A percentile compares a stretch with the other conserved stretches of the same genome.
Conservation (phyloP, 768 basidiomycete species). For the Termitomyces titanicus region DNA sequence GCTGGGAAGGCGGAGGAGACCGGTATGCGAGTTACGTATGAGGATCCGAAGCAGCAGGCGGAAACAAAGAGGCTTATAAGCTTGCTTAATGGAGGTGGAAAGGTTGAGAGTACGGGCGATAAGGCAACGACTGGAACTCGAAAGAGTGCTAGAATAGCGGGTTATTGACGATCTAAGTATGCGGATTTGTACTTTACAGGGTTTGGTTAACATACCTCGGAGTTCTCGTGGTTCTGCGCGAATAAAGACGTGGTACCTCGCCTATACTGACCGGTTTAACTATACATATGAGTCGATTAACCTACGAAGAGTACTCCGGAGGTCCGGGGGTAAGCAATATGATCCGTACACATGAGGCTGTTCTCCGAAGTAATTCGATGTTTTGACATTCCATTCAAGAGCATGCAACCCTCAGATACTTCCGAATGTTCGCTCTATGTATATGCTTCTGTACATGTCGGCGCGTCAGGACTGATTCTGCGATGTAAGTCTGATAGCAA, state of each 20-base stretch:
- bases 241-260: neutral
- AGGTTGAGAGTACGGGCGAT: conserved; percentile 21
- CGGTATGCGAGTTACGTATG: conserved; percentile 59
- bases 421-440: too few relatives aligned
- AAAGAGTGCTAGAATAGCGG: conserved; percentile 18
- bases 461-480: too few relatives aligned
- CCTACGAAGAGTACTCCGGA: too few relatives aligned
- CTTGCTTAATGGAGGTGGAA: conserved; percentile 37
- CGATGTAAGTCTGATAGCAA: too few relatives aligned
- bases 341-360: neutral
- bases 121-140: conserved; percentile 8
- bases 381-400: too few relatives aligned
- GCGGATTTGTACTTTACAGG: neutral
- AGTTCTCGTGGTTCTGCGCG: too few relatives aligned
- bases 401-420: too few relatives aligned
- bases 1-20: conserved; percentile 31
- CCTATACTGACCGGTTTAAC: too few relatives aligned
- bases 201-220: neutral
- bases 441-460: too few relatives aligned
- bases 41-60: conserved; percentile 60
- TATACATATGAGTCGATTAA: too few relatives aligned
- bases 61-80: conserved; percentile 57
- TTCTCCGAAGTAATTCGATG: too few relatives aligned
- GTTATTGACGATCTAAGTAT: conserved; percentile 11
- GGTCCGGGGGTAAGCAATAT: too few relatives aligned